A percentile compares a stretch with the other conserved stretches of the same genome.
These are phyloP conservation scores for Botrytis byssoidea DNA, from an alignment of 2,329 filamentous ascomycete species.

Conservation along the genomic window DNA sequence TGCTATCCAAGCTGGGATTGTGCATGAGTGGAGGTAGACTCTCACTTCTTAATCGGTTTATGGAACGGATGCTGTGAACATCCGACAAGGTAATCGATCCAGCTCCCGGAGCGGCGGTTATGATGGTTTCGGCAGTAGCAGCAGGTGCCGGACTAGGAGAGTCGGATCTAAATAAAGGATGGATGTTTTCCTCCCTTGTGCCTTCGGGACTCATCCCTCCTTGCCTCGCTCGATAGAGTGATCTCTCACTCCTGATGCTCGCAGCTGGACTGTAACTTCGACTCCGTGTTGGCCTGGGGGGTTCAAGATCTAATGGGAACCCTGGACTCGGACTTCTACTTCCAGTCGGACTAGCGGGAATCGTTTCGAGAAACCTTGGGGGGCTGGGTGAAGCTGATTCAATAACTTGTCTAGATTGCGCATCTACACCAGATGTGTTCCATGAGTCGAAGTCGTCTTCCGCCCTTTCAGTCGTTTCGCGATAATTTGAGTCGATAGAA, in stretches of 20 bases:
- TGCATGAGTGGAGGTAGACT: conserved; percentile 54
- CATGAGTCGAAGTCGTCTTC: conserved; percentile 72
- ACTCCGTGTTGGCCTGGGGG: conserved; percentile 41
- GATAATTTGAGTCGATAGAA: conserved; percentile 49
- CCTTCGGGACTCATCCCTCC: conserved; percentile 38
- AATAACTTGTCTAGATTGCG: conserved; percentile 58
- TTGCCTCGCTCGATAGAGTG: conserved; percentile 18
- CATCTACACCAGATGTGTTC: conserved; percentile 69
- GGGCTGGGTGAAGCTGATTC: conserved; percentile 41
- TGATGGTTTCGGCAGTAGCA: conserved; percentile 66
- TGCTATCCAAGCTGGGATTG: conserved; percentile 50
- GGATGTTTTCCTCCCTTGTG: conserved; percentile 64
- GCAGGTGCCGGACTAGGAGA: conserved; percentile 65
- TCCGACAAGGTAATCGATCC: conserved; percentile 59
- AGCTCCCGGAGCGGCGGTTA: conserved; percentile 67
- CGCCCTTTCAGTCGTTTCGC: conserved; percentile 28
- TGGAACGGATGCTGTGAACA: conserved; percentile 49
- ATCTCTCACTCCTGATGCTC: conserved; percentile 27
- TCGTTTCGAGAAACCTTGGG: conserved; percentile 63
- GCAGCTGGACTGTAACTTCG: conserved; percentile 37
- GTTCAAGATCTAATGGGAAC: conserved; percentile 55
- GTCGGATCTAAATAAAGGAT: conserved; percentile 74
- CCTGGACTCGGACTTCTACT: conserved; percentile 66
- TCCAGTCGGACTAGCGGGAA: conserved; percentile 62
- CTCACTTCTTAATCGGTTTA: conserved; percentile 55